phyloP scores from a whole-genome alignment of 352 stramenopile genomes.

The Poterioochromonas sp. region DNA sequence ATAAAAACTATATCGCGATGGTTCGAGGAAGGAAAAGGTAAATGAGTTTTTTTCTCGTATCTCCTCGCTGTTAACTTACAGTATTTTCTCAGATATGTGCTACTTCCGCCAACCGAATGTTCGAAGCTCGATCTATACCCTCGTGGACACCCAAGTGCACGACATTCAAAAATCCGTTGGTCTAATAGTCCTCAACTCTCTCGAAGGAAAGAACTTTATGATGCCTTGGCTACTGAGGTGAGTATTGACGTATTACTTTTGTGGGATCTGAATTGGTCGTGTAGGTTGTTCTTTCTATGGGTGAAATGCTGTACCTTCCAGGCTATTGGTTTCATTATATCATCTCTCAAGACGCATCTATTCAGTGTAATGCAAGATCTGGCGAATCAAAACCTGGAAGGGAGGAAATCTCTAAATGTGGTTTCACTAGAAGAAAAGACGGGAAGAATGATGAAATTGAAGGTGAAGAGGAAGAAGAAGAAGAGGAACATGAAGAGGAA shows the following conservation, averaged over 20 bases:
- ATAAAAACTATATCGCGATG: conserved; percentile 82
- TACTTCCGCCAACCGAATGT: conserved; percentile 68
- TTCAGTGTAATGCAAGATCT: conserved; percentile 83
- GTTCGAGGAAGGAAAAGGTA: conserved; percentile 69
- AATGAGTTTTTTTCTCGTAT: neutral
- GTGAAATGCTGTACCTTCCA: conserved; percentile 85
- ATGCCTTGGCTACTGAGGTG: neutral
- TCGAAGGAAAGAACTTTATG: neutral
- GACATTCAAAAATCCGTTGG: conserved; percentile 83
- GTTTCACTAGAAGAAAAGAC: neutral
- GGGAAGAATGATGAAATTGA: neutral
- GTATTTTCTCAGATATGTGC: conserved; percentile 66
- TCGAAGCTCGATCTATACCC: neutral
- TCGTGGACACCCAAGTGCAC: conserved; percentile 57
- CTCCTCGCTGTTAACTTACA: neutral
- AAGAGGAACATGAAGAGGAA: neutral
- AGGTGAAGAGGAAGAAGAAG: neutral
- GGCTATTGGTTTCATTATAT: conserved; percentile 91
- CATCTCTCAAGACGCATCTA: conserved; percentile 79
- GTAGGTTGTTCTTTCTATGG: conserved; percentile 77
- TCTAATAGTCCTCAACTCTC: conserved; percentile 40
- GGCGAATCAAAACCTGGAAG: conserved; percentile 38
- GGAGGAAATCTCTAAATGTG: conserved; percentile 6
- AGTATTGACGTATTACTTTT: neutral
- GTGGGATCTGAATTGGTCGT: conserved; percentile 50